A percentile compares a stretch with the other conserved stretches of the same genome.
These are phyloP conservation scores for Zea luxurians DNA, from an alignment of 176 grass and related monocot species.

Conservation along the genomic window DNA sequence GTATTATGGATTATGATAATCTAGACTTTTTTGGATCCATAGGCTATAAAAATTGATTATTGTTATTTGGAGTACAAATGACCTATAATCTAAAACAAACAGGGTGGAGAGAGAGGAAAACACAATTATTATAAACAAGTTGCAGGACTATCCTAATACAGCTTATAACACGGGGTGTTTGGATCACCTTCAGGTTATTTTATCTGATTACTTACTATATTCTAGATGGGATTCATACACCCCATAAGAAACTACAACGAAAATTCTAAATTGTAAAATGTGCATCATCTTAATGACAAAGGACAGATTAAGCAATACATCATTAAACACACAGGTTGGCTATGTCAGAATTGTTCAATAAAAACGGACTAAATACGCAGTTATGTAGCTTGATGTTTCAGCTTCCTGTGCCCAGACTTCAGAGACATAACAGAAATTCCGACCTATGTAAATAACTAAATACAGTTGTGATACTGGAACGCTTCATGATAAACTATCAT, in stretches of 20 bases:
- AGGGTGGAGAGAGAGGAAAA: not conserved
- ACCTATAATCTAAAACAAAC: not conserved
- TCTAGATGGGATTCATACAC: not conserved
- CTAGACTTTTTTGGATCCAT: not conserved
- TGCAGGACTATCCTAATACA: not conserved
- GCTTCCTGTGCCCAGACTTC: not conserved
- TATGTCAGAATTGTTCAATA: not conserved
- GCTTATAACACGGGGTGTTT: not conserved
- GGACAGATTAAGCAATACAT: not conserved
- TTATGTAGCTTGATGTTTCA: not conserved
- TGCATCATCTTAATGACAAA: conserved; percentile 1
- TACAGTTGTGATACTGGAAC: not conserved
- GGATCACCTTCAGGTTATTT: not conserved
- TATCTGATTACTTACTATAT: not conserved
- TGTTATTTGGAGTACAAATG: not conserved
- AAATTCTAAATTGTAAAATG: not conserved
- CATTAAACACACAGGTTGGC: not conserved
- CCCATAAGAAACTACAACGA: not conserved
- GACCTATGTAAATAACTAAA: not conserved
- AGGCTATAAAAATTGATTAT: not conserved
- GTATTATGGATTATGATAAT: not conserved
- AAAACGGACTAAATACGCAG: not conserved
- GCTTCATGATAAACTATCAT: not conserved
- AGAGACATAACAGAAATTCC: not conserved
- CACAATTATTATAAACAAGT: not conserved